Percentiles rank a stretch among this genome's conserved stretches.
Conservation (phyloP, 202 grass and related monocot genomes). For the Dendrocalamus latiflorus region DNA sequence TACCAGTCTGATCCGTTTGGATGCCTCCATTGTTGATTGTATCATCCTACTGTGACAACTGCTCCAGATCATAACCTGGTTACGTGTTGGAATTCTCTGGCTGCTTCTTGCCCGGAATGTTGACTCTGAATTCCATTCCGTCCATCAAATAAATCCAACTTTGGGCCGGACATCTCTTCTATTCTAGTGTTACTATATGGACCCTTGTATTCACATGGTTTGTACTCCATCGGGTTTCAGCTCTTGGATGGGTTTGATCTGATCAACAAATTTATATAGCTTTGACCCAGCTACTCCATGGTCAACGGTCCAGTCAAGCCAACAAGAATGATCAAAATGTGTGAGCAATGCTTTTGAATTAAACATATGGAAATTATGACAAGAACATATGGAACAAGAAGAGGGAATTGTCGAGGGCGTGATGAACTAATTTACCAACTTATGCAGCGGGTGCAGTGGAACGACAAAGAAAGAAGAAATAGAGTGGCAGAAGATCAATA, state of each 20-base stretch:
- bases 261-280: too few relatives aligned
- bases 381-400: background rate
- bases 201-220: background rate
- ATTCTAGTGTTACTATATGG: too few relatives aligned
- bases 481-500: too few relatives aligned
- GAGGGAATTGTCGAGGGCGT: too few relatives aligned
- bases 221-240: background rate
- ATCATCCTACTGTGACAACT: background rate
- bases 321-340: background rate
- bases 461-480: background rate
- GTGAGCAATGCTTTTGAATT: background rate
- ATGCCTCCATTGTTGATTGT: background rate
- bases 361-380: background rate
- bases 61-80: background rate
- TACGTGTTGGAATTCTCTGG: background rate
- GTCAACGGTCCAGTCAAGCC: conserved; percentile 29
- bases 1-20: background rate
- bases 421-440: too few relatives aligned
- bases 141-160: background rate
- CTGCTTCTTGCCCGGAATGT: background rate
- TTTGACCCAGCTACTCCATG: too few relatives aligned
- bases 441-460: background rate
- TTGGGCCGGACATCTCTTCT: background rate
- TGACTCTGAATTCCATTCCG: background rate
- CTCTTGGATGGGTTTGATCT: background rate